Percentiles rank a stretch among this genome's conserved stretches.
Evolutionary conservation across 176 grass and related monocot genomes (phyloP).

Genomic region (Alloteropsis semialata): DNA sequence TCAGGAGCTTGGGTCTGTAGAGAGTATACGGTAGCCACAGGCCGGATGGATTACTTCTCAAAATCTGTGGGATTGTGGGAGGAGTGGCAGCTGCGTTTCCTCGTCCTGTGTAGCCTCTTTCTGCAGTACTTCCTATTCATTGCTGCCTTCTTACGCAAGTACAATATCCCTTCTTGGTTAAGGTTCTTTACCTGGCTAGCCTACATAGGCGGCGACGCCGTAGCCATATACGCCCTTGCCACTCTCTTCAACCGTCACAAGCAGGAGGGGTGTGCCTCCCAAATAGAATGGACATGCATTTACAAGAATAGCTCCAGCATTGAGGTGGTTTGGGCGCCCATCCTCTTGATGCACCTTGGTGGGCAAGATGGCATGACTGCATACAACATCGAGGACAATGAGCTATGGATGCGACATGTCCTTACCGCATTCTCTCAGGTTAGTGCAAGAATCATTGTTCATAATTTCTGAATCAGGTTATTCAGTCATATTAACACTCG

Average conservation of each 20-base stretch:
- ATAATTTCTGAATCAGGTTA: too few species aligned
- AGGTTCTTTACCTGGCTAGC: neutral
- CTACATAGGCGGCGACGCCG: neutral
- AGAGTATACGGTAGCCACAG: neutral
- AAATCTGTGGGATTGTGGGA: neutral
- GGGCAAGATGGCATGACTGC: too few species aligned
- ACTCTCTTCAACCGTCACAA: neutral
- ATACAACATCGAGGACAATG: too few species aligned
- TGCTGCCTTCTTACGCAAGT: neutral
- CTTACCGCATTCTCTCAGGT: too few species aligned
- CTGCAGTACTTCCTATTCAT: neutral
- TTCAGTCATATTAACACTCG: too few species aligned
- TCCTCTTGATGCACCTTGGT: too few species aligned
- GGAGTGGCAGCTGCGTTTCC: neutral
- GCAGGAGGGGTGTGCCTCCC: too few species aligned
- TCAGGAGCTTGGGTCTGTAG: neutral
- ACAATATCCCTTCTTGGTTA: rapidly evolving
- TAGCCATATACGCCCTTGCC: neutral
- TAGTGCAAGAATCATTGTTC: too few species aligned
- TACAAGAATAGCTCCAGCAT: too few species aligned
- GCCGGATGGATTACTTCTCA: neutral
- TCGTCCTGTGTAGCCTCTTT: neutral
- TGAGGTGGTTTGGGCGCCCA: too few species aligned
- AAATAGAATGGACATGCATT: too few species aligned
- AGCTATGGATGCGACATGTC: too few species aligned